These are phyloP conservation scores for Paramecium bursaria DNA, from an alignment of 73 alveolate genomes.

Conservation along the genomic window DNA sequence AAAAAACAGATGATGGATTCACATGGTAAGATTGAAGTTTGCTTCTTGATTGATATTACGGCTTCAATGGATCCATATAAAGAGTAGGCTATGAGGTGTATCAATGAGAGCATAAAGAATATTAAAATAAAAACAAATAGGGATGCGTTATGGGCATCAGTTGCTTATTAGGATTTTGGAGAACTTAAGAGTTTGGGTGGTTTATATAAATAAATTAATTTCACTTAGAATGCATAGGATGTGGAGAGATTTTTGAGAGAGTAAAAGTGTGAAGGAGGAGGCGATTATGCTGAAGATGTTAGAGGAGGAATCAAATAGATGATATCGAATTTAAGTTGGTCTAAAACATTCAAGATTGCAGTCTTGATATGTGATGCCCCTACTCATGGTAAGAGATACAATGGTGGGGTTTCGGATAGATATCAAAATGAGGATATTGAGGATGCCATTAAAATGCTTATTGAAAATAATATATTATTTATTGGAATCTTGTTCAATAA, in stretches of 20 bases:
- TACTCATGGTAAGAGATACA: constrained; percentile 29
- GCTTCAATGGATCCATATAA: constrained; percentile 55
- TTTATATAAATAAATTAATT: background rate
- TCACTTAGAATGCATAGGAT: background rate
- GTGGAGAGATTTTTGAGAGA: background rate
- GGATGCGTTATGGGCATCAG: constrained; percentile 58
- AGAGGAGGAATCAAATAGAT: constrained; percentile 44
- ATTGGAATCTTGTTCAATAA: constrained; percentile 27
- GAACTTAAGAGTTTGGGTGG: constrained; percentile 16
- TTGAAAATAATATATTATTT: background rate
- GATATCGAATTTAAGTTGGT: constrained; percentile 7
- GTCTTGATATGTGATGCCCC: constrained; percentile 56
- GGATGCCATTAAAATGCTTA: constrained; percentile 38
- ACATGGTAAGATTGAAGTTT: constrained; percentile 55
- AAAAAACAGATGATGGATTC: constrained; percentile 19
- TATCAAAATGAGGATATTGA: constrained; percentile 50
- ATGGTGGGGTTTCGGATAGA: constrained; percentile 15
- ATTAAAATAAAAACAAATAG: constrained; percentile 44
- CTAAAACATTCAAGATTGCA: constrained; percentile 30
- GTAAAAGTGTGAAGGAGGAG: constrained; percentile 6
- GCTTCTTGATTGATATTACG: constrained; percentile 33
- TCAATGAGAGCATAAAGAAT: constrained; percentile 16
- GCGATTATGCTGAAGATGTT: constrained; percentile 28
- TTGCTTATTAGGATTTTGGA: constrained; percentile 43
- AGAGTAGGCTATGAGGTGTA: constrained; percentile 29